Evolutionary conservation across 176 grass and related monocot genomes (phyloP).

Genomic region (Aegilops speltoides): DNA sequence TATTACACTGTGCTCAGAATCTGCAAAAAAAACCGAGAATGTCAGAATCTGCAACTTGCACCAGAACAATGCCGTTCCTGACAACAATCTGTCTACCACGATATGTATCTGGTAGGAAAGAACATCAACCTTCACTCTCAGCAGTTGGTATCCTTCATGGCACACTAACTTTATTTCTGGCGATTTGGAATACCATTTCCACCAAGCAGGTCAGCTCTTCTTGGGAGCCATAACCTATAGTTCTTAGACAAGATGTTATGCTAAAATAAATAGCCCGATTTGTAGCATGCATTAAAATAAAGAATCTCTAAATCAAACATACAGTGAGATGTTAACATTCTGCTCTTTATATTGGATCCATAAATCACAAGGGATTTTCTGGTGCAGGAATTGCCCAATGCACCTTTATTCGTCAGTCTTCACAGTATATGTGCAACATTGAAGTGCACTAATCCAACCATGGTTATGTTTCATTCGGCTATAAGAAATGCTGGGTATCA

Average conservation of each 20-base stretch:
- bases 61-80: background rate
- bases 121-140: background rate
- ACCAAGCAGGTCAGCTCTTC: slow-evolving; percentile 10
- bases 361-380: slow-evolving; percentile 9
- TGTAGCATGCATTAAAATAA: background rate
- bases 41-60: too few relatives aligned
- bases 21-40: background rate
- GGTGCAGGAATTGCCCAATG: slow-evolving; percentile 50
- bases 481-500: slow-evolving; percentile 59
- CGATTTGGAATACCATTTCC: background rate
- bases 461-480: slow-evolving; percentile 41
- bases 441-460: slow-evolving; percentile 53
- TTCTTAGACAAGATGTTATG: background rate
- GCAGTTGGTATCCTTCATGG: background rate
- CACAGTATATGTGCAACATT: slow-evolving; percentile 47
- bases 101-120: background rate
- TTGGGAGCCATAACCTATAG: background rate
- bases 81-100: background rate
- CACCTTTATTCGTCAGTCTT: slow-evolving; percentile 54
- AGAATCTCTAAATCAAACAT: background rate
- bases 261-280: background rate
- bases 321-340: background rate
- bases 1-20: background rate
- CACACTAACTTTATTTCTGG: background rate
- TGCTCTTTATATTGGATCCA: background rate